A percentile compares a stretch with the other conserved stretches of the same genome.
Evolutionary conservation across 108 stramenopile genomes (phyloP).

Genomic region (Conticribra guillardii): DNA sequence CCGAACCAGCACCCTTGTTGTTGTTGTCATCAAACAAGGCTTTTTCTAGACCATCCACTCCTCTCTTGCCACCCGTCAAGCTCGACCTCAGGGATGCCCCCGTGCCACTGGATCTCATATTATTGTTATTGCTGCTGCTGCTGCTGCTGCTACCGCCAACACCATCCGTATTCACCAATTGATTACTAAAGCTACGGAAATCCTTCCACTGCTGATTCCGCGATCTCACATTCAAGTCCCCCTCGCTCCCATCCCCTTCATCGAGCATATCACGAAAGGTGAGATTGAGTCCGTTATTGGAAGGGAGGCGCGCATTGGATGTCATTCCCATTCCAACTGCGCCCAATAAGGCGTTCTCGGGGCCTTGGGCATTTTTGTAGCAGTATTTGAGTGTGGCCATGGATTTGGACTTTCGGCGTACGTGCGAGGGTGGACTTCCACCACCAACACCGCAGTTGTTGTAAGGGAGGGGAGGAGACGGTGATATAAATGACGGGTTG

Average conservation of each 20-base stretch:
- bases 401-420: not conserved
- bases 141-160: not conserved
- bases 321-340: not conserved
- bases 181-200: conserved; percentile 14
- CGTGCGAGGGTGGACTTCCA: not conserved
- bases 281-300: conserved; percentile 18
- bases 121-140: not conserved
- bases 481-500: too few relatives aligned
- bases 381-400: not conserved
- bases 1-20: not conserved
- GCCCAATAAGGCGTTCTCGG: not conserved
- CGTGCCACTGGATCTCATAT: not conserved
- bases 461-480: too few relatives aligned
- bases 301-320: not conserved
- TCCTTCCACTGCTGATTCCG: conserved; percentile 47
- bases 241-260: conserved; percentile 42
- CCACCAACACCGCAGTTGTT: too few relatives aligned
- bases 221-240: conserved; percentile 27
- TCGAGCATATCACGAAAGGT: conserved; percentile 43
- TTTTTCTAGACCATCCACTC: not conserved
- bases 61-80: not conserved
- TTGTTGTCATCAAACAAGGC: not conserved
- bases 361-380: not conserved
- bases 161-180: conserved; percentile 1
- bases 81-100: not conserved